Evolutionary conservation across 441 rosid genomes (phyloP), one percentile per base, ranked within the genome.

Genomic region (Euphorbia schlechtendalii): DNA sequence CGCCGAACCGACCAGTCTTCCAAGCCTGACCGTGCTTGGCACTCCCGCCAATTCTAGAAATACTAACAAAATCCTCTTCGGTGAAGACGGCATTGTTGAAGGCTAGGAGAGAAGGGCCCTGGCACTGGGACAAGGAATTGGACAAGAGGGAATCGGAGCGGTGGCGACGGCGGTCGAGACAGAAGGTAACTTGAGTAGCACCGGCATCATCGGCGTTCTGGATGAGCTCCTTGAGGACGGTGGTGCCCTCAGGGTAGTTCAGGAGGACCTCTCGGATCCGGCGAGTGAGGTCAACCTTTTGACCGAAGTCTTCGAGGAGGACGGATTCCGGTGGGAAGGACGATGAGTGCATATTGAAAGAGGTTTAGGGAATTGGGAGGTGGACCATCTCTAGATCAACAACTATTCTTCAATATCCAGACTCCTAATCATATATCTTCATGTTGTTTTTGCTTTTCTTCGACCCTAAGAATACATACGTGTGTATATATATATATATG

Each of bases 131-230:
- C 71, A 93, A 76, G 69, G 86, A 69, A 59, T 76, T 77, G 1
- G 96, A 93, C 14, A 93, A 56, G 69, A 93, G 82, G 51, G 96
- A 87, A 49, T 49, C 64, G 36, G 87, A 69, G 22, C 80, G 69
- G 75, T 90, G 93, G 58, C 56, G 45, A 27, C 97, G 82, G 20
- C 88, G 88, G 82, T 93, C 99, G 58, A 93, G 87, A 78, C 99
- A 93, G 73, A 93, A 86, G 41, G 92, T 77, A 40, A 93, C 92
- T 17, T 71, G 64, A 15, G 95, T 82, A 61, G 99, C 99, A 65
- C 97, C 93, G 17, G 99, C 99, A 60, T 93, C 99, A 48, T 93
- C 99, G 49, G 99, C 97, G 75, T 93, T 93, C 78, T 93, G 99
- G 43, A 88, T 84, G 24, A 93, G 86, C 78, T 93, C 99, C 78